These are phyloP conservation scores for Mortierella sp. DNA, from an alignment of 371 early-diverging fungal genomes.

Conservation along the genomic window DNA sequence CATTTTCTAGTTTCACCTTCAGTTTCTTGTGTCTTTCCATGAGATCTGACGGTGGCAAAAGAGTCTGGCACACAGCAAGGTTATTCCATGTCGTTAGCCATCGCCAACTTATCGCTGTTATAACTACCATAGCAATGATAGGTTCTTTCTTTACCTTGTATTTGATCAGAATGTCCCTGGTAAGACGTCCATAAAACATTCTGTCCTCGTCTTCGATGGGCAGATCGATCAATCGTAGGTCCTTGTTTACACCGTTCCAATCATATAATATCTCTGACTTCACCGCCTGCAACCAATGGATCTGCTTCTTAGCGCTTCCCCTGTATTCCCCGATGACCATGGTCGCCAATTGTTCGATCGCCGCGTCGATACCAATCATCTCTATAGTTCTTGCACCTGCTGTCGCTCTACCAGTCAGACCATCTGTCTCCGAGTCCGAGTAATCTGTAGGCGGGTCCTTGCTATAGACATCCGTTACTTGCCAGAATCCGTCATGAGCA, in stretches of 20 bases:
- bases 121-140: no score
- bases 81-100: background rate
- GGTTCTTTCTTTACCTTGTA: constrained; percentile 18
- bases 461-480: background rate
- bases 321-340: constrained; percentile 7
- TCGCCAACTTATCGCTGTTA: no score
- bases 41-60: constrained; percentile 25
- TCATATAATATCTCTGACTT: constrained; percentile 18
- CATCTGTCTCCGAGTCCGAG: constrained; percentile 28
- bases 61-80: constrained; percentile 4
- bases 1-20: background rate
- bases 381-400: background rate
- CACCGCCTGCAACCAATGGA: constrained; percentile 7
- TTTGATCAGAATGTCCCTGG: constrained; percentile 25
- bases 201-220: constrained; percentile 19
- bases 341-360: constrained; percentile 12
- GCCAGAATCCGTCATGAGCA: background rate
- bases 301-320: constrained; percentile 17
- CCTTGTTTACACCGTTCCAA: constrained; percentile 23
- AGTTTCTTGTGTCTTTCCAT: constrained; percentile 17
- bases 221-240: constrained; percentile 27
- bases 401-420: no score
- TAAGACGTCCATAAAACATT: constrained; percentile 33
- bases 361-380: constrained; percentile 9
- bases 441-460: constrained; percentile 33